phyloP scores from a whole-genome alignment of 371 early-diverging fungal species.

The Coemansia sp. region DNA sequence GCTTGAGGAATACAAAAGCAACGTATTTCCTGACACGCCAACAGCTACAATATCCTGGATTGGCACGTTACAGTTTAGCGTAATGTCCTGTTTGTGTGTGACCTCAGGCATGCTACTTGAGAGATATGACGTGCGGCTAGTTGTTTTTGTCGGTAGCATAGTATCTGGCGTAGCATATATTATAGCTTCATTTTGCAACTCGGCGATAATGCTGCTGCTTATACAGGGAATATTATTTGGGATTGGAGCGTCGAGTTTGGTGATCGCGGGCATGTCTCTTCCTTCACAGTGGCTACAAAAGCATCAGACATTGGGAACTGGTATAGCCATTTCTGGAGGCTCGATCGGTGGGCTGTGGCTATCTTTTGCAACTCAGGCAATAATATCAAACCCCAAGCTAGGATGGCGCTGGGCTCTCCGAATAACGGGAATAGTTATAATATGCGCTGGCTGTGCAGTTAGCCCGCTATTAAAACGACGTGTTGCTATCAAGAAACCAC shows the following conservation, averaged over 20 bases:
- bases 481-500: background rate
- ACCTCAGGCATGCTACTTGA: constrained; percentile 28
- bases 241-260: constrained; percentile 59
- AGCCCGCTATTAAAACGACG: background rate
- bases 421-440: constrained; percentile 47
- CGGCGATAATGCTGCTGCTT: constrained; percentile 61
- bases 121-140: constrained; percentile 9
- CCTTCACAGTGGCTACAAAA: constrained; percentile 71
- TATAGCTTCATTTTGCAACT: constrained; percentile 58
- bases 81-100: constrained; percentile 20
- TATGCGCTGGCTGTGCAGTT: constrained; percentile 2
- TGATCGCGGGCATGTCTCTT: constrained; percentile 41
- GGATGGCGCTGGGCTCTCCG: constrained; percentile 68
- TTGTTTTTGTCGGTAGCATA: constrained; percentile 8
- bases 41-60: constrained; percentile 30
- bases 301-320: constrained; percentile 68
- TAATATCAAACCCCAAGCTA: constrained; percentile 49
- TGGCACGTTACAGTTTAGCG: constrained; percentile 23
- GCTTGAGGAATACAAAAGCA: constrained; percentile 4
- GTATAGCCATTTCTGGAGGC: constrained; percentile 67
- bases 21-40: constrained; percentile 19
- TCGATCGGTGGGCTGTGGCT: constrained; percentile 66
- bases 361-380: constrained; percentile 57
- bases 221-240: constrained; percentile 68
- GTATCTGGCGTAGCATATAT: constrained; percentile 56